Evolutionary conservation across 352 stramenopile species (phyloP).

Genomic region (Phytopythium delawarense): DNA sequence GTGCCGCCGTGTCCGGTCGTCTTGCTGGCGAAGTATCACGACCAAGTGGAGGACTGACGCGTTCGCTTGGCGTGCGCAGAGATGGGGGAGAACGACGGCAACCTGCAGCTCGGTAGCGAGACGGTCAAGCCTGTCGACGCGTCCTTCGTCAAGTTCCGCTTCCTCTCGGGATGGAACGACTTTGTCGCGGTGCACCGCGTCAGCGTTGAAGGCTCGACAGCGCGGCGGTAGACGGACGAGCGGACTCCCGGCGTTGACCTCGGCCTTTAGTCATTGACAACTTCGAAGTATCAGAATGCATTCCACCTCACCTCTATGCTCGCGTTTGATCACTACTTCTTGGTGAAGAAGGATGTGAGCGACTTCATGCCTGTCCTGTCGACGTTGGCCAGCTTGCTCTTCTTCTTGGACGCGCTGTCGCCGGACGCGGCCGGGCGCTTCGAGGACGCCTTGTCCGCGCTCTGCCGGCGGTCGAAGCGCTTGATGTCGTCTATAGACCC

Average conservation of each 20-base stretch:
- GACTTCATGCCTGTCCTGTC: constrained; percentile 81
- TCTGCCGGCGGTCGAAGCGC: constrained; percentile 28
- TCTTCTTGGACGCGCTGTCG: constrained; percentile 51
- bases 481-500: constrained; percentile 31
- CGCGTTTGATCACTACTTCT: constrained; percentile 38
- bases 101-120: constrained; percentile 77
- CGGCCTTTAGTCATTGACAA: not conserved
- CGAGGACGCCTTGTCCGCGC: constrained; percentile 15
- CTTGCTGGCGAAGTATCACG: not conserved
- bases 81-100: constrained; percentile 74
- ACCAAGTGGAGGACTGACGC: not conserved
- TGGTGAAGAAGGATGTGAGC: constrained; percentile 78
- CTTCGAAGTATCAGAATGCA: not conserved
- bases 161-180: constrained; percentile 79
- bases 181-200: constrained; percentile 76
- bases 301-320: not conserved
- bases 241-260: not conserved
- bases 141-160: constrained; percentile 83
- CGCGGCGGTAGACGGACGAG: constrained; percentile 22
- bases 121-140: constrained; percentile 65
- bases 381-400: constrained; percentile 77
- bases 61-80: constrained; percentile 23
- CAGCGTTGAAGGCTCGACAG: constrained; percentile 71
- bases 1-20: not conserved
- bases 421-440: constrained; percentile 36